Evolutionary conservation across 179 eudicot genomes (phyloP).

Genomic region (Beta macrorhiza): DNA sequence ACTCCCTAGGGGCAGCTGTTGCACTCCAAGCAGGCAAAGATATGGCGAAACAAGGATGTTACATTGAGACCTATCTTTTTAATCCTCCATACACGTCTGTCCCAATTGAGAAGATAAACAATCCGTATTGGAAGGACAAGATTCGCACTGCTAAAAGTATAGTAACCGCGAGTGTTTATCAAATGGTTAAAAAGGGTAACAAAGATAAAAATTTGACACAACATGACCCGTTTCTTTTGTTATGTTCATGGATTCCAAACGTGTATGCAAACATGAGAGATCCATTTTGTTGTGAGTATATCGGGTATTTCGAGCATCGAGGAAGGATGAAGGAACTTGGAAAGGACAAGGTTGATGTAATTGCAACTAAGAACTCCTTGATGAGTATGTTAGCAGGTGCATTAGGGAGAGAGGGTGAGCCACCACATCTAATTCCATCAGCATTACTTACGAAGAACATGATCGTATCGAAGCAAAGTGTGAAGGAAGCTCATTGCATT

Average conservation of each 20-base stretch:
- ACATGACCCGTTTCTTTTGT: constrained; percentile 35
- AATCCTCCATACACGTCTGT: constrained; percentile 61
- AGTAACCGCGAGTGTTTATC: constrained; percentile 52
- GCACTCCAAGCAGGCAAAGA: constrained; percentile 64
- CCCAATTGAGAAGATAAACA: constrained; percentile 56
- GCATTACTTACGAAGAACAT: constrained; percentile 52
- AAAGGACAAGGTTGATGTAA: constrained; percentile 41
- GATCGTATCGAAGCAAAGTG: constrained; percentile 22
- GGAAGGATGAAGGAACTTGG: constrained; percentile 59
- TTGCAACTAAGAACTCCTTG: constrained; percentile 55
- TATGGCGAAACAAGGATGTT: constrained; percentile 51
- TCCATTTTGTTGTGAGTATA: constrained; percentile 62
- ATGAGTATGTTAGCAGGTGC: constrained; percentile 37
- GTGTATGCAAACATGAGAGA: constrained; percentile 59
- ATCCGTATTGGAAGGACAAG: constrained; percentile 42
- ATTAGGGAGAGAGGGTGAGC: constrained; percentile 59
- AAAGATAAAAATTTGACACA: constrained; percentile 2
- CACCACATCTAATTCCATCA: constrained; percentile 63
- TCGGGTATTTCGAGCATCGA: constrained; percentile 74
- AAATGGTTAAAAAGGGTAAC: constrained; percentile 31
- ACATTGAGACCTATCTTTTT: constrained; percentile 56
- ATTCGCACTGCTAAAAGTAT: constrained; percentile 55
- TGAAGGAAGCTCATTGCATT: constrained; percentile 62
- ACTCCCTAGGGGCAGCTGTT: constrained; percentile 73
- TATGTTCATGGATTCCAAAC: constrained; percentile 58